Conservation (phyloP, 2,329 filamentous ascomycete species). For the Gnomoniopsis sp. region DNA sequence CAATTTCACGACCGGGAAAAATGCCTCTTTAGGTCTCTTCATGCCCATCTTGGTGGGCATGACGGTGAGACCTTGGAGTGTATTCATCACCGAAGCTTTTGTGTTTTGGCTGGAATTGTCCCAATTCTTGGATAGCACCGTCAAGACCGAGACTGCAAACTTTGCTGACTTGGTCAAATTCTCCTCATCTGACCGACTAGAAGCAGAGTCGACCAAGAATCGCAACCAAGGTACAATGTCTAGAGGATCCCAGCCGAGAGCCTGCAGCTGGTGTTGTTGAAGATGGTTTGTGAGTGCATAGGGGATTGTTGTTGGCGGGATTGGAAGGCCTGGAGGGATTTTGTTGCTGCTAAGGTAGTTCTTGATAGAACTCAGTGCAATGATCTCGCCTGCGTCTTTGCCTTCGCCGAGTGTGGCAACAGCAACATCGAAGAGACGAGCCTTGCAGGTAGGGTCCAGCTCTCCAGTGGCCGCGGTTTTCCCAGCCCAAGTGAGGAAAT, state of each 20-base stretch:
- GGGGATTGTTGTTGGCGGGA: conserved; percentile 79
- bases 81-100: conserved; percentile 60
- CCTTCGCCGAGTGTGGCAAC: conserved; percentile 66
- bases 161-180: conserved; percentile 68
- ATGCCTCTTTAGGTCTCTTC: conserved; percentile 79
- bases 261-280: conserved; percentile 65
- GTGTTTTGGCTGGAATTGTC: conserved; percentile 68
- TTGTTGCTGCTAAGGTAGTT: conserved; percentile 73
- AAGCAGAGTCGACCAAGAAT: conserved; percentile 69
- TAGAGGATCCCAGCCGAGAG: conserved; percentile 81
- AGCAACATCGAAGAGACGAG: conserved; percentile 72
- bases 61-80: conserved; percentile 66
- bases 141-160: conserved; percentile 75
- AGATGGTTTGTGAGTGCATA: conserved; percentile 75
- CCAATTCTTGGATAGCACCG: conserved; percentile 85
- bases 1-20: conserved; percentile 88
- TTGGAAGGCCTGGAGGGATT: conserved; percentile 76
- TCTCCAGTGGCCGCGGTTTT: conserved; percentile 69
- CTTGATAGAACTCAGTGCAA: conserved; percentile 72
- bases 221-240: conserved; percentile 82
- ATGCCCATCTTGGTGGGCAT: conserved; percentile 92
- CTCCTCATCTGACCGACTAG: conserved; percentile 57
- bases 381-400: conserved; percentile 62
- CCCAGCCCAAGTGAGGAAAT: conserved; percentile 82
- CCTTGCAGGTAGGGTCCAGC: conserved; percentile 65